Percentiles rank a stretch among this genome's conserved stretches.
Evolutionary conservation across 768 basidiomycete genomes (phyloP).

Genomic region (Rhizopogon rudus): DNA sequence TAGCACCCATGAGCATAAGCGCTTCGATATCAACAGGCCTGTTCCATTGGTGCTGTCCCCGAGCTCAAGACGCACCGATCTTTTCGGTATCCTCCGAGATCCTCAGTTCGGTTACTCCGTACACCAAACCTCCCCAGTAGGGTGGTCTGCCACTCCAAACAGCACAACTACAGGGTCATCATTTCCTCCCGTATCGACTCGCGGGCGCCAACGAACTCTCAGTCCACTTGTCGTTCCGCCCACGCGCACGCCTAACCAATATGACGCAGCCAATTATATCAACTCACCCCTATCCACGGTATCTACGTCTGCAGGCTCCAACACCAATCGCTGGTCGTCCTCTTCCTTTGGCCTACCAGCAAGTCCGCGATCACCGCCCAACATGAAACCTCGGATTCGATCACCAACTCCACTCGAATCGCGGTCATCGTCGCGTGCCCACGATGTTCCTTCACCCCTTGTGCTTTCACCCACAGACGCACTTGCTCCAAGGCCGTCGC

Average conservation of each 20-base stretch:
- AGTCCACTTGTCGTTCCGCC: slow-evolving; percentile 29
- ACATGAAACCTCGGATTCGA: slow-evolving; percentile 37
- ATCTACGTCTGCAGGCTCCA: slow-evolving; percentile 24
- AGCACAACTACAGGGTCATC: slow-evolving; percentile 37
- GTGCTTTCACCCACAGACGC: slow-evolving; percentile 25
- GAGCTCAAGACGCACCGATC: slow-evolving; percentile 47
- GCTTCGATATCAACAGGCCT: slow-evolving; percentile 61
- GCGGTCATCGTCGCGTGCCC: slow-evolving; percentile 30
- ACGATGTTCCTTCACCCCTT: slow-evolving; percentile 38
- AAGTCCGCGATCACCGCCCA: slow-evolving; percentile 53
- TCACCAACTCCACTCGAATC: slow-evolving; percentile 21
- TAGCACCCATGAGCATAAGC: slow-evolving; percentile 38
- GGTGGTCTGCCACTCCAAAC: slow-evolving; percentile 24
- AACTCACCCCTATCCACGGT: slow-evolving; percentile 37
- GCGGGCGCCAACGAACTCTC: slow-evolving; percentile 28
- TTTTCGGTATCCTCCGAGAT: slow-evolving; percentile 70
- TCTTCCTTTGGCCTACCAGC: slow-evolving; percentile 49
- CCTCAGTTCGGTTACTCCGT: slow-evolving; percentile 51
- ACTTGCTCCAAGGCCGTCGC: slow-evolving; percentile 37
- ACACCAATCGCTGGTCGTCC: slow-evolving; percentile 33
- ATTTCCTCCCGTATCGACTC: slow-evolving; percentile 53
- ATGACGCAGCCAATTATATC: slow-evolving; percentile 43
- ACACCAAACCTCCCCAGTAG: slow-evolving; percentile 11
- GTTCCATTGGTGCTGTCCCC: slow-evolving; percentile 74
- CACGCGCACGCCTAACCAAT: slow-evolving; percentile 51